Conservation (phyloP, 2,329 filamentous ascomycete genomes). For the Fusarium verrucosum region DNA sequence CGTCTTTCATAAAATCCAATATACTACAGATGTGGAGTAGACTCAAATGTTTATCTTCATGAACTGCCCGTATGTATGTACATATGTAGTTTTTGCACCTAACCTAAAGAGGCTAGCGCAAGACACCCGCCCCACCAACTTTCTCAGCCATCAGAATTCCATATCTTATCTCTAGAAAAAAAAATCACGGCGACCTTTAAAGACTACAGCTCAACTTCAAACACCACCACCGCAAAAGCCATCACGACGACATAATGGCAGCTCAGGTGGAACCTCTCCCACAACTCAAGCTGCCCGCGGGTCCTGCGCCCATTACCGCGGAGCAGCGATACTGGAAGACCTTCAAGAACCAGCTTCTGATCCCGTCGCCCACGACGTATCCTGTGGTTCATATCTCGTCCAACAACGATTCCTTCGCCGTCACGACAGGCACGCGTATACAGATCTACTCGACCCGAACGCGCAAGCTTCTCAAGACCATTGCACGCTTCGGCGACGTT, state of each 20-base stretch:
- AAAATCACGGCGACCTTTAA: conserved; percentile 33
- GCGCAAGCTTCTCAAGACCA: conserved; percentile 90
- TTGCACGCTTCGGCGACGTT: conserved; percentile 91
- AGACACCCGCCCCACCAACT: background rate
- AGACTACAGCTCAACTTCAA: conserved; percentile 12
- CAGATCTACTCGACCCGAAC: conserved; percentile 95
- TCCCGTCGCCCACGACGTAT: conserved; percentile 89
- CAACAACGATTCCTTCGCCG: conserved; percentile 80
- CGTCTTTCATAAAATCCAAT: background rate
- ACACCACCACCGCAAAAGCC: conserved; percentile 28
- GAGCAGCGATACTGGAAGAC: conserved; percentile 97
- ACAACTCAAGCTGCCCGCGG: conserved; percentile 83
- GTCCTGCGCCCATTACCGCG: conserved; percentile 83
- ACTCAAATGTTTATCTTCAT: too few relatives aligned
- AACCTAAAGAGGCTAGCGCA: background rate
- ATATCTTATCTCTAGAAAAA: conserved; percentile 47
- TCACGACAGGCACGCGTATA: conserved; percentile 92
- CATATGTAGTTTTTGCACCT: too few relatives aligned
- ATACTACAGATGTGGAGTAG: too few relatives aligned
- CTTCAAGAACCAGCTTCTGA: conserved; percentile 89
- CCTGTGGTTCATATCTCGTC: conserved; percentile 91
- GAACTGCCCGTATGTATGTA: too few relatives aligned
- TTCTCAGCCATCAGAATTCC: conserved; percentile 37
- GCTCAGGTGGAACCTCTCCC: conserved; percentile 83
- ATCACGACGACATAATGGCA: conserved; percentile 69